A percentile compares a stretch with the other conserved stretches of the same genome.
These are phyloP conservation scores for Fistulinella prunicolor DNA, from an alignment of 768 basidiomycete genomes.

Conservation along the genomic window DNA sequence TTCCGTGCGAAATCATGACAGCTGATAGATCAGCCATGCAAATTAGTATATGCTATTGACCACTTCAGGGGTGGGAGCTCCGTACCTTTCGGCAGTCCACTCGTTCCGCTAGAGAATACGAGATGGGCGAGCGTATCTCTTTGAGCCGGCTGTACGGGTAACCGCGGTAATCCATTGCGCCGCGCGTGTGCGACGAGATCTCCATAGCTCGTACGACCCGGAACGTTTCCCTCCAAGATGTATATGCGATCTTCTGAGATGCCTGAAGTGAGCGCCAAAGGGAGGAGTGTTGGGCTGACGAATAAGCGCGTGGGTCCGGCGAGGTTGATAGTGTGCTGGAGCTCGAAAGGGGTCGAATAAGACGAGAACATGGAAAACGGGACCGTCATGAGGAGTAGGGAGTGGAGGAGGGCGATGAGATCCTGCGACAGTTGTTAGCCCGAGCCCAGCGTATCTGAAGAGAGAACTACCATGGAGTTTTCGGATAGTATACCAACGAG, in stretches of 20 bases:
- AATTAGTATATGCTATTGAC: constrained; percentile 1
- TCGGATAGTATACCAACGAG: constrained; percentile 69
- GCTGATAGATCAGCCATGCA: constrained; percentile 34
- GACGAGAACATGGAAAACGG: constrained; percentile 55
- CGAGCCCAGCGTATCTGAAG: not conserved
- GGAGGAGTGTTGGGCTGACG: constrained; percentile 45
- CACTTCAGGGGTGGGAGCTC: not conserved
- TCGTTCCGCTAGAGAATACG: constrained; percentile 77
- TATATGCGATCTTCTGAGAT: constrained; percentile 44
- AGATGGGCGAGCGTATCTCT: constrained; percentile 64
- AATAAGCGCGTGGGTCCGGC: constrained; percentile 53
- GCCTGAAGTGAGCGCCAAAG: constrained; percentile 38
- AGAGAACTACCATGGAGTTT: constrained; percentile 54
- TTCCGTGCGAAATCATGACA: constrained; percentile 74
- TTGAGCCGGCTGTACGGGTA: constrained; percentile 43
- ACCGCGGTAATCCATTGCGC: constrained; percentile 36
- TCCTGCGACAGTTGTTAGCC: constrained; percentile 38
- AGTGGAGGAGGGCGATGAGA: constrained; percentile 48
- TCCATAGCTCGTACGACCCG: constrained; percentile 43
- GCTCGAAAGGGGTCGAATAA: constrained; percentile 55
- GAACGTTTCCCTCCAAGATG: constrained; percentile 42
- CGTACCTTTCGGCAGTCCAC: constrained; percentile 69
- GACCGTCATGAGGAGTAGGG: constrained; percentile 45
- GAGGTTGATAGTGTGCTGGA: constrained; percentile 47
- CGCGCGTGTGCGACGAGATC: constrained; percentile 43